Base-by-base conservation (phyloP, 2,329 filamentous ascomycete genomes). In the Thermothelomyces thermophilus region DNA sequence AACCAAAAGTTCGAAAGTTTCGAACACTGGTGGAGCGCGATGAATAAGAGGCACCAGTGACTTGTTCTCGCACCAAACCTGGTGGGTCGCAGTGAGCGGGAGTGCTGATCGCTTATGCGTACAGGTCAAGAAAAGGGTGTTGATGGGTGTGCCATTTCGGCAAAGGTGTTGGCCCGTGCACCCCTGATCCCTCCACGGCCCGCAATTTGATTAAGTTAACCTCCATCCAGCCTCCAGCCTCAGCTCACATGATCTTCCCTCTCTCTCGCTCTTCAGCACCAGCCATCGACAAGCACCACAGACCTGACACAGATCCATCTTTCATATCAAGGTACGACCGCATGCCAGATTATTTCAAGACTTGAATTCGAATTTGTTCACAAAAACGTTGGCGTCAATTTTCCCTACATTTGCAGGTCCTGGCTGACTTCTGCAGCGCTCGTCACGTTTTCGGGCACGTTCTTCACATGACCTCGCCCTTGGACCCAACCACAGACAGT, bases 361-460 rank as follows among this genome's bases (percentile, higher is more conserved):
- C 35, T 52, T 50, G 37, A 14, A 40, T 40, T 40, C 26, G 16
- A 28, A 50, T 56, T 30, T 48, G 46, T 46, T 26, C 39, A n/a
- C 31, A 8, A n/a, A 30, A 8, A 22, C 26, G 41, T 56, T 55
- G 51, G 41, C 45, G 45, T 41, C 34, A 42, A 20, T 43, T 50
- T 54, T 33, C 22, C 16, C 9, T 11, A 17, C n/a, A 8, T 10
- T 36, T 30, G 17, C 46, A 48, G 55, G 50, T 50, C 50, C 45
- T 41, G 22, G 51, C 57, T 58, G 50, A 58, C 52, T 26, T 41
- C 42, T 43, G 46, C 53, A 59, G 55, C 48, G 22, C 53, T 58
- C 55, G 56, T 60, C 58, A 58, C 58, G 58, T 61, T 59, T 60
- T 60, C 53, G 56, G 56, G 55, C 59, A 60, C 56, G 56, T 59